Evolutionary conservation across 192 early-diverging fungal species (phyloP), one percentile per base, ranked within the genome.

Genomic region (Coemansia sp.): DNA sequence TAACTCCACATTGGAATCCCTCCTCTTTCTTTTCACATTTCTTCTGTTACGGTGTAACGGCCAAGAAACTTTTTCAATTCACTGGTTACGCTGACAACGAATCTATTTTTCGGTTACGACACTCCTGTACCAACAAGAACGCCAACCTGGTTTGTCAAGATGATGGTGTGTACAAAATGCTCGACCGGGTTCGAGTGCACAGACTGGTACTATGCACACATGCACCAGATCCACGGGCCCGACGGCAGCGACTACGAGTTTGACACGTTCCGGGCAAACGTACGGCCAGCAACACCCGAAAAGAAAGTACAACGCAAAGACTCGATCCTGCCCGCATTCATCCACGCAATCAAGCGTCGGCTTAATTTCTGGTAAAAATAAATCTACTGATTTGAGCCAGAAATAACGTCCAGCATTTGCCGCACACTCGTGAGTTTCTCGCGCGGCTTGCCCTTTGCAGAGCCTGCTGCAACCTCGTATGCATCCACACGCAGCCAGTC

Each of bases 401-500:
- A 45, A 38, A 71, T 65, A n/a, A 83, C 74, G 9, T 62, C 60
- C 2, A 92, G 75, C 85, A 92, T 92, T 27, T 89, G 71, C 22
- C 85, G 73, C 4, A 90, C 62, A 4, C 66, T 67, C 16, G 80
- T 73, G 3, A 91, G 81, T 74, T 98, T 97, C 61, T 95, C 94
- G 49, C 96, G 82, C 9, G 89, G 88, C 65, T 96, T 96, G n/a
- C 91, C 89, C 1, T 53, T 6, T 16, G 61, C 63, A 47, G 26
- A 61, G 6, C 96, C 96, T 8, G 57, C 58, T 41, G 83, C 82
- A 68, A 84, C 63, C 69, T 98, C 96, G 38, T 82, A 79, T 14
- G 67, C 82, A 59, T 97, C 94, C 27, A 98, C 83, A 51, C 72
- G 78, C 62, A 91, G 90, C 94, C 95, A 98, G 53, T 91, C 93